These are phyloP conservation scores for Xylariales sp. DNA, from an alignment of 2,329 filamentous ascomycete species.

Conservation along the genomic window DNA sequence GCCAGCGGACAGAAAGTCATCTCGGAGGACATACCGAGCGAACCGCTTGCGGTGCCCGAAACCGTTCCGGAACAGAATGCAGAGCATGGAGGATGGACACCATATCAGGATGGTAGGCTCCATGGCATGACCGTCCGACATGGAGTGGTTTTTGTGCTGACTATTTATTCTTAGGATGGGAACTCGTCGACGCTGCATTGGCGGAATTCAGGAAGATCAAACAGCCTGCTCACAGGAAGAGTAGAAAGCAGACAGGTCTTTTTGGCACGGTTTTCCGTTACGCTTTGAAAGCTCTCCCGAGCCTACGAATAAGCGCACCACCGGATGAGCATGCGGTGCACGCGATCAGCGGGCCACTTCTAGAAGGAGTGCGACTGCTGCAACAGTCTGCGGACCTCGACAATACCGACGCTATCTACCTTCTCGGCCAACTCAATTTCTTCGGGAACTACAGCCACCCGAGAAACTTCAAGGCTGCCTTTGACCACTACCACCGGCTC, in stretches of 20 bases:
- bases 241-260: constrained; percentile 38
- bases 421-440: constrained; percentile 93
- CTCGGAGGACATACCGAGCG: constrained; percentile 10
- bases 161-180: constrained; percentile 43
- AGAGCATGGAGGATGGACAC: constrained; percentile 20
- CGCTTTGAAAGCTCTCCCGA: constrained; percentile 44
- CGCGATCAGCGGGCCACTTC: constrained; percentile 37
- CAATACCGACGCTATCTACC: constrained; percentile 79
- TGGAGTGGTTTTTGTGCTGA: too few relatives aligned
- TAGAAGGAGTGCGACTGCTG: constrained; percentile 48
- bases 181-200: constrained; percentile 49
- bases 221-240: constrained; percentile 36
- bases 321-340: constrained; percentile 32
- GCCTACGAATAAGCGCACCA: constrained; percentile 42
- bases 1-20: constrained; percentile 25
- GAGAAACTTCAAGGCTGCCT: constrained; percentile 73
- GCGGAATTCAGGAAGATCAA: constrained; percentile 46
- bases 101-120: constrained; percentile 26
- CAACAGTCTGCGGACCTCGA: constrained; percentile 49
- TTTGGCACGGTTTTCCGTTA: constrained; percentile 39
- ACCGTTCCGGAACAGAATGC: constrained; percentile 19
- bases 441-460: constrained; percentile 91
- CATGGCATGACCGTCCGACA: not conserved
- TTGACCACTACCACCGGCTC: constrained; percentile 74
- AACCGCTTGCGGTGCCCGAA: constrained; percentile 14